Evolutionary conservation across 2,329 filamentous ascomycete species (phyloP), one percentile per base, ranked within the genome.

Genomic region (Aspergillus awamori): DNA sequence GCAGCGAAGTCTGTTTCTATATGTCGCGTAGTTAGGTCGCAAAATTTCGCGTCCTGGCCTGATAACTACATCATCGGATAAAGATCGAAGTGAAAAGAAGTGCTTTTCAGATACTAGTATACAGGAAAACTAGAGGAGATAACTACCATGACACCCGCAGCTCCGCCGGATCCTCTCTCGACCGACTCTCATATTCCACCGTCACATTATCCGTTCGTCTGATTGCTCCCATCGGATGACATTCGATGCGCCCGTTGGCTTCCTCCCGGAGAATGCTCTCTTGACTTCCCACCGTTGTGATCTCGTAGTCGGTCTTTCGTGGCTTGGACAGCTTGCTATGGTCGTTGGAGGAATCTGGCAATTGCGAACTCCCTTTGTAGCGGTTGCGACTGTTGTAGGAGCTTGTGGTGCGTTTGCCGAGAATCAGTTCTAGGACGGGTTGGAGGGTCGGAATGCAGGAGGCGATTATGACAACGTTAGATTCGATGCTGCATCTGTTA

Each of bases 381-480:
- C 47, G 58, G 24, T 65, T 62, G 30, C 60, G 30, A 43, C 59
- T 62, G 52, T 51, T 61, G 51, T 67, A 61, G 1, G 68, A 66
- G 39, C 58, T 58, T n/a, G 62, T 57, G 13, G 60, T 54, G 63
- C 67, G 64, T 13, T 61, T 65, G 3, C 68, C 63, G 20, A 65
- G 63, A 20, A 67, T 57, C 1, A 70, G 57, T 52, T 76, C 77
- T 47, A 74, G 62, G 1, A 76, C 59, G 2, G 74, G 74, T 20
- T 67, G 67, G 1, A 77, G 65, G 33, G 71, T 75, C 8, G 74
- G 74, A 41, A 77, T 76, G 64, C 74, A 76, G 4, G 72, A 69
- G 10, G 73, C 73, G 49, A 76, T 72, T 48, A 77, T 72, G 62
- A 75, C 65, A 38, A 71, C 65, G 58, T 75, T 72, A 10, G 68